These are phyloP conservation scores for Sporothrix schenckii DNA, from an alignment of 2,329 filamentous ascomycete genomes.

Conservation along the genomic window DNA sequence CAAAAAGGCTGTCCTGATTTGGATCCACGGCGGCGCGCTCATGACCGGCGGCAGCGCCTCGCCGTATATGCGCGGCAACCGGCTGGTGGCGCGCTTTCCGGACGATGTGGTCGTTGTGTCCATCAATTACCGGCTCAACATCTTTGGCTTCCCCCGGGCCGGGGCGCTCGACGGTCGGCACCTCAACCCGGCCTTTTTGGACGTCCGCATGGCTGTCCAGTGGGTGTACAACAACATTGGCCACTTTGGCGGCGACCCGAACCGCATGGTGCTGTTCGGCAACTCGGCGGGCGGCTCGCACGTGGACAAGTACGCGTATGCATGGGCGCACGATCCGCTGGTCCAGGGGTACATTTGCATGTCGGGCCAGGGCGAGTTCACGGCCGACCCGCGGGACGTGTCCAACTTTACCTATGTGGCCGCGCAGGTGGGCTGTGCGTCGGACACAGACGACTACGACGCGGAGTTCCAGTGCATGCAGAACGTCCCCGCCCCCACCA, in stretches of 20 bases:
- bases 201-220: conserved; percentile 54
- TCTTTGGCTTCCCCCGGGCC: conserved; percentile 49
- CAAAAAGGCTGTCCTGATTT: neutral
- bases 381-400: conserved; percentile 10
- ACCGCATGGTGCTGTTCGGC: conserved; percentile 34
- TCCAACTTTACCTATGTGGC: conserved; percentile 22
- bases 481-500: neutral
- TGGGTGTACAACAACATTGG: conserved; percentile 53
- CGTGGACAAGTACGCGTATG: conserved; percentile 18
- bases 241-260: conserved; percentile 41
- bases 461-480: conserved; percentile 17
- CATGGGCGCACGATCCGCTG: conserved; percentile 20
- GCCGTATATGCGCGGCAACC: conserved; percentile 47
- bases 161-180: conserved; percentile 36
- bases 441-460: neutral
- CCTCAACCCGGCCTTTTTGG: conserved; percentile 51
- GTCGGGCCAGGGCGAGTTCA: conserved; percentile 21
- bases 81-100: conserved; percentile 44
- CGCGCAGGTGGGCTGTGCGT: neutral
- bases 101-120: conserved; percentile 52
- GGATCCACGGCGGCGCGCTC: conserved; percentile 28
- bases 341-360: conserved; percentile 21
- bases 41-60: conserved; percentile 39
- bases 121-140: conserved; percentile 51
- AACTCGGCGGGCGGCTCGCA: conserved; percentile 14